These are phyloP conservation scores for Tetrapyrgos nigripes DNA, from an alignment of 1,284 basidiomycete genomes.

Conservation along the genomic window DNA sequence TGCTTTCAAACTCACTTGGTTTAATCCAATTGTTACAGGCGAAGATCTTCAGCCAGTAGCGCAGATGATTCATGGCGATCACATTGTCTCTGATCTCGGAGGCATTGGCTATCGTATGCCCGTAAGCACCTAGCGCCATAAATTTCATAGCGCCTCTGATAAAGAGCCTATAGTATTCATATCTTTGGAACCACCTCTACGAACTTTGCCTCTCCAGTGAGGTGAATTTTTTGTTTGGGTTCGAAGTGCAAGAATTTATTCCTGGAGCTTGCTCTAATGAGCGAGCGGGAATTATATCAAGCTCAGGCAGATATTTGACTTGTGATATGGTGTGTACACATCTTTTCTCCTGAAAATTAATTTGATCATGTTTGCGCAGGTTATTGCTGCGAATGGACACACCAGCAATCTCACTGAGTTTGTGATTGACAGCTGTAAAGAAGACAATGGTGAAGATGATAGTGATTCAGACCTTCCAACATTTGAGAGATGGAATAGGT, in stretches of 20 bases:
- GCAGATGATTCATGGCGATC: conserved; percentile 6
- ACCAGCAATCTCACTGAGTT: no score
- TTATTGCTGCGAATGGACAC: no score
- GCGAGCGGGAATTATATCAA: not conserved
- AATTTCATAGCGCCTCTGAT: not conserved
- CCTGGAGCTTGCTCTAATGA: not conserved
- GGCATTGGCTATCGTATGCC: conserved; percentile 6
- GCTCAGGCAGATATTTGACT: conserved; percentile 1
- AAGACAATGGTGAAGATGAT: no score
- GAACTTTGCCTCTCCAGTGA: not conserved
- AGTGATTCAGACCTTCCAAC: no score
- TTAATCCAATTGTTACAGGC: no score
- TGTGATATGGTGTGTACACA: conserved; percentile 7
- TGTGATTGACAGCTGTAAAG: no score
- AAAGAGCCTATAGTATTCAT: not conserved
- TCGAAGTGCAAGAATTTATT: conserved; percentile 7
- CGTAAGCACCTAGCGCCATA: not conserved
- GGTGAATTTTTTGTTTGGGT: not conserved
- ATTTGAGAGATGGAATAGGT: no score
- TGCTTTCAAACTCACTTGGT: no score
- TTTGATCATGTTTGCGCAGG: not conserved
- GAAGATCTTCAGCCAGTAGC: not conserved
- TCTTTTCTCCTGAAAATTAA: not conserved
- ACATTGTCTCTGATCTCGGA: conserved; percentile 12
- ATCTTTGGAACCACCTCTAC: conserved; percentile 5